Base-by-base conservation (phyloP, 2,329 filamentous ascomycete species). In the Xenosphaeropsis pyriputrescens region DNA sequence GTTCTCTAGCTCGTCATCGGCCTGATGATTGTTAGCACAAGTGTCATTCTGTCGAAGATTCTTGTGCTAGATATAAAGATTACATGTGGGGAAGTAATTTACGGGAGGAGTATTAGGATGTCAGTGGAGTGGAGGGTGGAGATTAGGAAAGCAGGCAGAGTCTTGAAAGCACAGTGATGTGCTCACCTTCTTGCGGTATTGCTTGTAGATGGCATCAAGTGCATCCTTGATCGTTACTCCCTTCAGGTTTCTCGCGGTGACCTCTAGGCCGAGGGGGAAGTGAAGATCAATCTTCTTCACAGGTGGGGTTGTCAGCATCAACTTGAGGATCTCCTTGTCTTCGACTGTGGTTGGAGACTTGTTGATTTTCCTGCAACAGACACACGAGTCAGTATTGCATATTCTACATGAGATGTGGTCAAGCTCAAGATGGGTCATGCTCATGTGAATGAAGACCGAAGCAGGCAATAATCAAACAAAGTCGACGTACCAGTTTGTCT, bases 181-280 rank as follows among this genome's bases (percentile, higher is more conserved):
- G 22, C 75, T 50, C 62, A 88, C 89, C 74, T 88, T 81, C 76
- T 95, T 95, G 74, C 93, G 93, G 70, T 85, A 93, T 50, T 83
- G 75, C 70, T 94, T 95, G 71, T 94, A 70, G 63, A 96, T 95
- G 53, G 85, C 89, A 59, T 95, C 88, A 59, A 94, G 58, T 41
- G 86, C 86, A 61, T 96, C 89, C 69, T 95, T 95, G 70, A 96
- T 89, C 40, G 89, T 96, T 49, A 96, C 86, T 40, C 89, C 89
- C 62, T 88, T 89, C 51, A 88, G 66, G 63, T 95, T 96, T 54
- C 89, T 75, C 55, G 86, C 89, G 22, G 81, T 84, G 48, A 95
- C 83, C 55, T 89, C 79, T 39, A 91, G 72, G 37, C 89, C 89
- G 38, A 93, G 68, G 13, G 85, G 84, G 70, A 93, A 94, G 62